Evolutionary conservation across 768 basidiomycete species (phyloP).

Genomic region (Podaxis sp.): DNA sequence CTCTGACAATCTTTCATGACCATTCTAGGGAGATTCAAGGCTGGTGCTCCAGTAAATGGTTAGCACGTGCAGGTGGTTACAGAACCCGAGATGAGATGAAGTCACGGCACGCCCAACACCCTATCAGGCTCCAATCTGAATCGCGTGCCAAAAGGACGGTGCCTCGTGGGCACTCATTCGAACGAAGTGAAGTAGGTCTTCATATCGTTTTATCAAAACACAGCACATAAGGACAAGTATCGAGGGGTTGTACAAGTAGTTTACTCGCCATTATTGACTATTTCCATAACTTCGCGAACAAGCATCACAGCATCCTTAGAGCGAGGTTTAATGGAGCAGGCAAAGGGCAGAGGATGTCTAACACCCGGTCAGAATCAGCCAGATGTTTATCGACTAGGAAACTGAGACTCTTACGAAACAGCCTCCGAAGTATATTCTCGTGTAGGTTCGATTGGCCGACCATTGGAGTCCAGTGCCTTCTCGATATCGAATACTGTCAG

Average conservation of each 20-base stretch:
- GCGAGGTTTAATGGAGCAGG: constrained; percentile 1
- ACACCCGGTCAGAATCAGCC: neutral
- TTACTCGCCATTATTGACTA: neutral
- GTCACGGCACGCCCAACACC: too few relatives aligned
- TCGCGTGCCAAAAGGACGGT: too few relatives aligned
- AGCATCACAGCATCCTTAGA: neutral
- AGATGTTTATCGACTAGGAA: neutral
- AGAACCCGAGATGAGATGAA: too few relatives aligned
- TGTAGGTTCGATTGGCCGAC: constrained; percentile 18
- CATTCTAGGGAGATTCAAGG: too few relatives aligned
- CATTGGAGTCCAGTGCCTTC: neutral
- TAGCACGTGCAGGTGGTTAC: too few relatives aligned
- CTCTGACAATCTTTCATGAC: too few relatives aligned
- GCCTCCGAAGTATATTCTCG: constrained; percentile 21
- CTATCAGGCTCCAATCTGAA: too few relatives aligned
- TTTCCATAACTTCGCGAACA: neutral
- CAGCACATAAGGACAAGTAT: too few relatives aligned
- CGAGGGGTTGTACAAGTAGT: neutral
- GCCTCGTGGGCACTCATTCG: too few relatives aligned
- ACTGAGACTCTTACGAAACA: constrained; percentile 17
- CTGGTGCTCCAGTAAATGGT: too few relatives aligned
- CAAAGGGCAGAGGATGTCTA: neutral
- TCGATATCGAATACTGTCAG: constrained; percentile 8
- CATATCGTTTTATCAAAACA: too few relatives aligned
- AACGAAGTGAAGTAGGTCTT: too few relatives aligned